Percentiles rank a stretch among this genome's conserved stretches.
phyloP scores from a whole-genome alignment of 805 yeast genomes.

The Zygosaccharomyces bailii region DNA sequence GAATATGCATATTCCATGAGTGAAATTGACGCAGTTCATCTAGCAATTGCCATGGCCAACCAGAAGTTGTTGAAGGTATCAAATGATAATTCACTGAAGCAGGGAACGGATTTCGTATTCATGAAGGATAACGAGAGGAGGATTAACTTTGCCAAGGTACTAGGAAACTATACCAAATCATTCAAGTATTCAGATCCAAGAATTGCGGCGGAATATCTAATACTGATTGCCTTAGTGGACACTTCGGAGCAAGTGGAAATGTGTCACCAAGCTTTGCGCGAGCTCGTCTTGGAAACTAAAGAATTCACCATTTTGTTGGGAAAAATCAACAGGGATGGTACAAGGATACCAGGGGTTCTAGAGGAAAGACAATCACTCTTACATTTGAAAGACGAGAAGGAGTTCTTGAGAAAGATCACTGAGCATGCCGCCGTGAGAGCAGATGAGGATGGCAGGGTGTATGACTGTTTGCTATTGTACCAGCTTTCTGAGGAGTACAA shows the following conservation, averaged over 20 bases:
- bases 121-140: conserved; percentile 37
- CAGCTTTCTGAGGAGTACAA: conserved; percentile 87
- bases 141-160: conserved; percentile 52
- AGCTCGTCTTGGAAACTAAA: conserved; percentile 79
- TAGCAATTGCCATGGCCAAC: conserved; percentile 76
- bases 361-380: conserved; percentile 72
- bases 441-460: conserved; percentile 84
- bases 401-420: conserved; percentile 66
- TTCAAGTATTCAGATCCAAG: conserved; percentile 85
- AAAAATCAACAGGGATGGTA: conserved; percentile 73
- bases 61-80: conserved; percentile 52
- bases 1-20: conserved; percentile 50
- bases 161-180: conserved; percentile 77
- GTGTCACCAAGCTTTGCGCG: conserved; percentile 76
- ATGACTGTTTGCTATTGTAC: conserved; percentile 80
- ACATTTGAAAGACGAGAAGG: conserved; percentile 52
- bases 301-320: conserved; percentile 82
- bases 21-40: conserved; percentile 85
- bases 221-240: conserved; percentile 58
- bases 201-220: conserved; percentile 86
- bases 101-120: conserved; percentile 38
- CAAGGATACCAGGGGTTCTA: conserved; percentile 75
- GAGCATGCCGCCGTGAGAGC: conserved; percentile 84
- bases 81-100: conserved; percentile 15
- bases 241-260: conserved; percentile 47